Evolutionary conservation across 768 basidiomycete genomes (phyloP).

Genomic region (Cubamyces lactineus): DNA sequence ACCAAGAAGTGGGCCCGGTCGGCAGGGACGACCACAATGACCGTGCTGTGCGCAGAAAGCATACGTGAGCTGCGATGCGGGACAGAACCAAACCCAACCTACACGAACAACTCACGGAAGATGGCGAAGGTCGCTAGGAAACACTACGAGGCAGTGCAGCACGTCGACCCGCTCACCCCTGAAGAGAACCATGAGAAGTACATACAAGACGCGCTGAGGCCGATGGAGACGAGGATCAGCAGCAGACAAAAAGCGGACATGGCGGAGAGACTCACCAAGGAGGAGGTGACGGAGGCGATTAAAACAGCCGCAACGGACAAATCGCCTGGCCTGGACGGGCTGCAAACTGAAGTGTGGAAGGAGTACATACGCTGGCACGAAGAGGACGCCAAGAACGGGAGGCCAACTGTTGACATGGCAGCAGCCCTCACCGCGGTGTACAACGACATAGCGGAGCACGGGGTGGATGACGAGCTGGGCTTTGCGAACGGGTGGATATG

Average conservation of each 20-base stretch:
- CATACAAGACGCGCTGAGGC: not conserved
- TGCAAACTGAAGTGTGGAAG: not conserved
- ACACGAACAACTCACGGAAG: not conserved
- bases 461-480: not conserved
- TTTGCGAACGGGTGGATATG: not conserved
- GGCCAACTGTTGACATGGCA: not conserved
- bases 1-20: not conserved
- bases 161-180: no score
- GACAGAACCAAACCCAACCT: not conserved
- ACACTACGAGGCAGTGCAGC: not conserved
- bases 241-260: not conserved
- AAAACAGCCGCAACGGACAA: not conserved
- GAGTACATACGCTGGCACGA: not conserved
- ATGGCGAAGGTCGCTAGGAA: not conserved
- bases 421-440: not conserved
- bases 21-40: no score
- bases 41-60: no score
- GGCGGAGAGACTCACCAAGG: not conserved
- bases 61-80: no score
- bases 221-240: not conserved
- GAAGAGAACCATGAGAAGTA: not conserved
- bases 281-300: not conserved
- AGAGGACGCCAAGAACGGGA: not conserved
- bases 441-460: not conserved
- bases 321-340: not conserved